Base-by-base conservation (phyloP, 768 basidiomycete genomes). In the Kwoniella sp. region DNA sequence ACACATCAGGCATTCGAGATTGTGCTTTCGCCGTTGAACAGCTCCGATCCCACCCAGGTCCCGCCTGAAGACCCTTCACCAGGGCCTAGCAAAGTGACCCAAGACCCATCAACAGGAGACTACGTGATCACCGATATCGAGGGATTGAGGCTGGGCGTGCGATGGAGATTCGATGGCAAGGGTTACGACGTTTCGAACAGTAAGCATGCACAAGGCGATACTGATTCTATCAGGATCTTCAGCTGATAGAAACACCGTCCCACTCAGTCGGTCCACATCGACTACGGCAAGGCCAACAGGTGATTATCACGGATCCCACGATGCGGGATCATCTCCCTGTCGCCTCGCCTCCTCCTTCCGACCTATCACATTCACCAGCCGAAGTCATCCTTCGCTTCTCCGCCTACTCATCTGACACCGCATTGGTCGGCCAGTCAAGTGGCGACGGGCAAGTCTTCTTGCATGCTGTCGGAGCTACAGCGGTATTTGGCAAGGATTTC, bases 1-100 rank as follows among this genome's bases (percentile, higher is more conserved):
- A n/a, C n/a, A n/a, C n/a, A n/a, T n/a, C n/a, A 94, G 93, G 86
- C 88, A 1, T 91, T 88, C 77, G 89, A 94, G 69, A 92, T 93
- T 71, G 84, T 92, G 55, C 83, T 96, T 63, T 87, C 91, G 0
- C 76, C 87, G 0, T 82, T 62, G 28, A 63, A 74, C 29, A 86
- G 71, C 87, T 88, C 12, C 78, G 83, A 61, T 28, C 67, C 3
- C 85, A 25, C 57, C 17, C 86, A 25, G 17, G 38, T 55, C 23
- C 69, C 67, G 1, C 66, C 83, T 0, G 91, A 92, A 79, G 92
- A 93, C 79, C 76, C 85, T 28, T 86, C 87, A 63, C 92, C 91
- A 3, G 86, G 85, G 70, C 74, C 84, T 4, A 76, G 86, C 30
- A 94, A 93, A 76, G 79, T 94, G 12, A 83, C 83, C 15, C 79